A percentile compares a stretch with the other conserved stretches of the same genome.
Evolutionary conservation across 768 basidiomycete genomes (phyloP).

Genomic region (Amanita fuliginea): DNA sequence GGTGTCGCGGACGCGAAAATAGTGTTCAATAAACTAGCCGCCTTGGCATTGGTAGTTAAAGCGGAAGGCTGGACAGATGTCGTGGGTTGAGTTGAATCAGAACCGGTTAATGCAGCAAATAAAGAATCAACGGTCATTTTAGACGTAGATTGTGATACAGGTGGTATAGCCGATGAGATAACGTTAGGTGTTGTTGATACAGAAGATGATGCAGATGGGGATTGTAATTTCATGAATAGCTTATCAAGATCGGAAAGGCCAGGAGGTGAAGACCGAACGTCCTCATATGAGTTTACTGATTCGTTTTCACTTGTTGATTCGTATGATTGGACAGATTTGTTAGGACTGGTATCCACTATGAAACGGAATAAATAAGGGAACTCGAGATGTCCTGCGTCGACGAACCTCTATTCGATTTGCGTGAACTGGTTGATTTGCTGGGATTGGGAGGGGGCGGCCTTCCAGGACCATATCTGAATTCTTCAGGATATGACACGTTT

Average conservation of each 20-base stretch:
- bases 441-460: conserved; percentile 50
- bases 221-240: conserved; percentile 32
- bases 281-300: background rate
- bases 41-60: conserved; percentile 11
- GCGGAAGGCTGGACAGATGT: conserved; percentile 9
- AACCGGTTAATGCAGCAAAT: conserved; percentile 26
- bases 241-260: conserved; percentile 33
- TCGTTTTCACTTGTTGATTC: conserved; percentile 5
- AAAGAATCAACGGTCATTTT: conserved; percentile 36
- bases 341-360: conserved; percentile 1
- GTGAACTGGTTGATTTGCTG: conserved; percentile 16
- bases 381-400: background rate
- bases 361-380: background rate
- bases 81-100: conserved; percentile 15
- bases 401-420: conserved; percentile 9
- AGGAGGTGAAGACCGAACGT: conserved; percentile 7
- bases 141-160: conserved; percentile 21
- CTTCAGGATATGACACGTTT: conserved; percentile 60
- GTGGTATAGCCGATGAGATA: conserved; percentile 9
- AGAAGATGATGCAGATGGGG: conserved; percentile 14
- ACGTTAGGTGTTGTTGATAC: background rate
- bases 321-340: background rate
- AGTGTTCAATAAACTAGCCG: conserved; percentile 53
- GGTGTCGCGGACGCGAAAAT: conserved; percentile 62
- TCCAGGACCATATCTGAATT: conserved; percentile 59